Evolutionary conservation across 257 asterid genomes (phyloP), one percentile per base, ranked within the genome.

Genomic region (Solanum chiquidenum): DNA sequence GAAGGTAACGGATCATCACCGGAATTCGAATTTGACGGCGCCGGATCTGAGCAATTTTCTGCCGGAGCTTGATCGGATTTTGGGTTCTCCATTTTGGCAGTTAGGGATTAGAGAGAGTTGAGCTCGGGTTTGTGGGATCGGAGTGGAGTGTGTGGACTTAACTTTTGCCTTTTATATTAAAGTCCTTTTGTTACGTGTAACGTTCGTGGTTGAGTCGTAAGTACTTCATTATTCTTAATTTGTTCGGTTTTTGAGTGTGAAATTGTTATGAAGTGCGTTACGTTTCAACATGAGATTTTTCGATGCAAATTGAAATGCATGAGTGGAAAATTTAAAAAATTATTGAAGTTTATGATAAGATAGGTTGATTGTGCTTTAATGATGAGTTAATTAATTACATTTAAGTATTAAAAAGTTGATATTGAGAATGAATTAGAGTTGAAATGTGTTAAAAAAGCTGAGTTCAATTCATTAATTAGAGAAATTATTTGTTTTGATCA

Each of bases 161-260:
- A 38, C 58, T 75, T 75, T 75, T 10, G 34, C 12, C 23, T 75
- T 38, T 75, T 75, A 73, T 73, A 73, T 34, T 10, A 4, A 33
- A 37, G 11, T 33, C 37, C 5, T 49, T 71, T 31, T 3, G 42
- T 16, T 14, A 71, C 9, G 1, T 5, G 4, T 12, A n/a, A 64
- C 8, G 14, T 5, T 64, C 1, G 8, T 5, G 4, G 0, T 11
- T 0, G 2, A 5, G 18, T 64, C 0, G 1, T 64, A 64, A 2
- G 1, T 55, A 18, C 0, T 20, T 55, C 0, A 13, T 20, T 55
- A 0, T 52, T 12, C 2, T 16, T 5, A 2, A 52, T 52, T 52
- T 16, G 0, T 52, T 16, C 6, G 23, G 16, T 16, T 52, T 14
- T 52, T 2, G 1, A 52, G 4, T 2, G 4, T 52, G 0, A 52